Evolutionary conservation across 768 basidiomycete species (phyloP).

Genomic region (Tulasnella calospora): DNA sequence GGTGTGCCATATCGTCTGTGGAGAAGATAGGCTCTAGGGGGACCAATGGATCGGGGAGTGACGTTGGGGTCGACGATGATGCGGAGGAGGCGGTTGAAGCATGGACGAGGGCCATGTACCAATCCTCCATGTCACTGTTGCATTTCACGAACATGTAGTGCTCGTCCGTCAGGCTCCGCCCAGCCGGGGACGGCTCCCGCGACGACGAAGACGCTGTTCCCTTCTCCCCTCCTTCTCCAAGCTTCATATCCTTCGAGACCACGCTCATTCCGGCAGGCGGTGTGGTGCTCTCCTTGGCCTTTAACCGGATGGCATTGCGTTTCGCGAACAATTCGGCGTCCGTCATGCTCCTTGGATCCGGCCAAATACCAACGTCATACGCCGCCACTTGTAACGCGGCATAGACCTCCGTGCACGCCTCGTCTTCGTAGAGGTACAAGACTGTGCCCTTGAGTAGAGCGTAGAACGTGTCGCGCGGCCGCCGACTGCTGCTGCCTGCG

Average conservation of each 20-base stretch:
- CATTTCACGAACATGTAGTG: slow-evolving; percentile 94
- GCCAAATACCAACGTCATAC: slow-evolving; percentile 69
- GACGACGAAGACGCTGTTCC: slow-evolving; percentile 36
- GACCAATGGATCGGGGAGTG: slow-evolving; percentile 54
- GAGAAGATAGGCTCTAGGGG: slow-evolving; percentile 65
- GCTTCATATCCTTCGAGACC: slow-evolving; percentile 44
- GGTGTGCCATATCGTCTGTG: slow-evolving; percentile 70
- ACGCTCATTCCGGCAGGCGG: slow-evolving; percentile 42
- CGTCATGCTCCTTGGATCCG: slow-evolving; percentile 53
- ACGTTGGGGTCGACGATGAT: slow-evolving; percentile 45
- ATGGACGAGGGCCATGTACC: slow-evolving; percentile 79
- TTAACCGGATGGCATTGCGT: slow-evolving; percentile 67
- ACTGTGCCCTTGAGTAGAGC: slow-evolving; percentile 87
- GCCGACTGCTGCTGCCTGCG: slow-evolving; percentile 37
- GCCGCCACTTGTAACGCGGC: slow-evolving; percentile 81
- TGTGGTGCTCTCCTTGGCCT: slow-evolving; percentile 32
- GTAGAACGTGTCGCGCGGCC: slow-evolving; percentile 91
- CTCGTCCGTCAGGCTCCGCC: slow-evolving; percentile 48
- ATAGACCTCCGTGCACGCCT: slow-evolving; percentile 82
- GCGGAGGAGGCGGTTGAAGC: slow-evolving; percentile 38
- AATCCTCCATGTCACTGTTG: slow-evolving; percentile 94
- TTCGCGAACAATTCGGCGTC: slow-evolving; percentile 91
- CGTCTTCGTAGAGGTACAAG: slow-evolving; percentile 90
- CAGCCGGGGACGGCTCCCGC: slow-evolving; percentile 35
- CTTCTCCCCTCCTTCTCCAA: slow-evolving; percentile 35